A percentile compares a stretch with the other conserved stretches of the same genome.
Conservation (phyloP, 768 basidiomycete genomes). For the Melanogaster broomeanus region DNA sequence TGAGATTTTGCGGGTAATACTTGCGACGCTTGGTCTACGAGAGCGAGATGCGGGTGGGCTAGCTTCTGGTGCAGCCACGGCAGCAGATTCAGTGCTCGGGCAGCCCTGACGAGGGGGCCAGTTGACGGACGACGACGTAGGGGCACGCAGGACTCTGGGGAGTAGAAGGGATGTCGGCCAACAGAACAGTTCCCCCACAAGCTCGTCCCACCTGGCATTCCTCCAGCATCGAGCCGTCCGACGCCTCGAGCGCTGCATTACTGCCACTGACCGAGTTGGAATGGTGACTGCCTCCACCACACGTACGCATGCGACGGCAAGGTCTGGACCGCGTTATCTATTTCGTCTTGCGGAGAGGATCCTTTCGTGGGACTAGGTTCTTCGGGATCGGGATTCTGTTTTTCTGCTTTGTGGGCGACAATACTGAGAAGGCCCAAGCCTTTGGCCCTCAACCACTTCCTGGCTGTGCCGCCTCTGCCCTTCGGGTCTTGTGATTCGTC, state of each 20-base stretch:
- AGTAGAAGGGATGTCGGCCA: conserved; percentile 14
- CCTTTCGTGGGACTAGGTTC: conserved; percentile 6
- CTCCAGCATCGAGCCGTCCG: conserved; percentile 1
- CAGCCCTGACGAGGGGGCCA: conserved; percentile 21
- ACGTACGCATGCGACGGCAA: conserved; percentile 25
- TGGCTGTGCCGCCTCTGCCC: conserved; percentile 16
- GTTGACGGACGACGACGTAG: not conserved
- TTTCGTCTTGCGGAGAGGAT: not conserved
- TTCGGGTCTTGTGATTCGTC: conserved; percentile 23
- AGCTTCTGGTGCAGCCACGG: conserved; percentile 5
- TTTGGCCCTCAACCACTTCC: conserved; percentile 31
- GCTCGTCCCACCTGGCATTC: conserved; percentile 4
- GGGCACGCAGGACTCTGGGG: conserved; percentile 18
- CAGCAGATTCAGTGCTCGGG: conserved; percentile 22
- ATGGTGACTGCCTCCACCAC: conserved; percentile 32
- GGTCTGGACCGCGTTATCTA: not conserved
- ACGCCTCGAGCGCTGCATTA: conserved; percentile 11
- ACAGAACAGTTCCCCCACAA: conserved; percentile 9
- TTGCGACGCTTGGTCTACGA: conserved; percentile 30
- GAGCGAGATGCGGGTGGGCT: conserved; percentile 4
- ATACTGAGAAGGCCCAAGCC: conserved; percentile 28
- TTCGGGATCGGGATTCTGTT: conserved; percentile 12
- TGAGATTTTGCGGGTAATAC: conserved; percentile 33
- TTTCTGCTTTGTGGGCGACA: conserved; percentile 23
- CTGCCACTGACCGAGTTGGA: conserved; percentile 11